Evolutionary conservation across 805 yeast species (phyloP).

Genomic region (Schwanniomyces pseudopolymorphus): DNA sequence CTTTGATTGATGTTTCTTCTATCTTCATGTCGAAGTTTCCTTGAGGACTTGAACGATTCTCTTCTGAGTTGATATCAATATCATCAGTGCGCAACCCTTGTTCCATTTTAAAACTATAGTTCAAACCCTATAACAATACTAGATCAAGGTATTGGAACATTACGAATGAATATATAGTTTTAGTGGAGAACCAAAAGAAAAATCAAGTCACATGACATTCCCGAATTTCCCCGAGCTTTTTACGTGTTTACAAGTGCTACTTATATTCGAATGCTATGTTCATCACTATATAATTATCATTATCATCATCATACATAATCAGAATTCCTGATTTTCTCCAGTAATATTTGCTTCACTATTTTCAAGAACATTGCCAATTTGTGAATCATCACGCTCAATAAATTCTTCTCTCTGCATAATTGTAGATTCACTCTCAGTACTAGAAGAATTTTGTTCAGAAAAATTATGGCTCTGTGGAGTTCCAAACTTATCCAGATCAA

Average conservation of each 20-base stretch:
- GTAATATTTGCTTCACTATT: neutral
- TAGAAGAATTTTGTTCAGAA: neutral
- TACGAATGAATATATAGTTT: neutral
- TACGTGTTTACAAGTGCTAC: too few species aligned
- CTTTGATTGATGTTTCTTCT: neutral
- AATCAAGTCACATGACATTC: neutral
- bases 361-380: neutral
- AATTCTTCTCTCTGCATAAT: neutral
- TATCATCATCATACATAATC: constrained; percentile 2
- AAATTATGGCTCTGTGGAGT: constrained; percentile 2
- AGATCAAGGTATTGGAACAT: neutral
- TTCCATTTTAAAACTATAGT: neutral
- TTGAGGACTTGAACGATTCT: neutral
- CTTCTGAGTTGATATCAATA: neutral
- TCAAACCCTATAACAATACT: neutral
- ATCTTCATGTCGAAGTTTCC: neutral
- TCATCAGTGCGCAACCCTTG: neutral
- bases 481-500: constrained; percentile 12
- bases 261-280: neutral
- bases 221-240: neutral
- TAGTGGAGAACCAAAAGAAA: neutral
- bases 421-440: constrained; percentile 2
- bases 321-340: neutral
- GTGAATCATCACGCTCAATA: neutral
- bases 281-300: constrained; percentile 1